Conservation (phyloP, 805 yeast genomes). For the Barnettozyma populi region DNA sequence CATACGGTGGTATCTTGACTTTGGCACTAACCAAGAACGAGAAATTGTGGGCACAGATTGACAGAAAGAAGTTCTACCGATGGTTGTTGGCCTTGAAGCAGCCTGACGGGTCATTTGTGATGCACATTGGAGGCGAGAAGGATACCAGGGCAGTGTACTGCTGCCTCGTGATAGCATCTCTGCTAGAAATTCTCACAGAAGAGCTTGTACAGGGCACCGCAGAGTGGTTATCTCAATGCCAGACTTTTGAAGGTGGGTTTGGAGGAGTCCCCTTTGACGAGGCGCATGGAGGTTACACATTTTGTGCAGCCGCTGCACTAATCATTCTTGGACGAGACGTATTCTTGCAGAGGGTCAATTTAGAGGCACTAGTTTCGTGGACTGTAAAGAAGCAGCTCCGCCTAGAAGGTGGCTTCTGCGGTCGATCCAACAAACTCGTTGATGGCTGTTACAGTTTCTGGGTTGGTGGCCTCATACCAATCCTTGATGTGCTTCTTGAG, state of each 20-base stretch:
- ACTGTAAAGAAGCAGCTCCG: slow-evolving; percentile 57
- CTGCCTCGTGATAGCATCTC: slow-evolving; percentile 65
- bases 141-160: slow-evolving; percentile 88
- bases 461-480: slow-evolving; percentile 76
- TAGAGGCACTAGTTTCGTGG: slow-evolving; percentile 60
- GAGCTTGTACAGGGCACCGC: slow-evolving; percentile 49
- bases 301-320: slow-evolving; percentile 73
- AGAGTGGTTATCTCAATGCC: slow-evolving; percentile 65
- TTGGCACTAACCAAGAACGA: slow-evolving; percentile 48
- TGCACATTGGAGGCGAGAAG: slow-evolving; percentile 74
- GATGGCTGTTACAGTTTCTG: slow-evolving; percentile 96
- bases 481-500: slow-evolving; percentile 49
- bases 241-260: slow-evolving; percentile 94
- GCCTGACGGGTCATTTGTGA: slow-evolving; percentile 68
- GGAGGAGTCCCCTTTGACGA: slow-evolving; percentile 78
- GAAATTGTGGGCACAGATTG: slow-evolving; percentile 37
- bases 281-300: slow-evolving; percentile 97
- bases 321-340: slow-evolving; percentile 37
- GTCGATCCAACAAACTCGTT: slow-evolving; percentile 88
- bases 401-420: slow-evolving; percentile 83
- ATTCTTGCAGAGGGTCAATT: slow-evolving; percentile 34
- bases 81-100: slow-evolving; percentile 68
- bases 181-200: slow-evolving; percentile 57
- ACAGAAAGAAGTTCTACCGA: slow-evolving; percentile 40
- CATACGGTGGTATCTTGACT: slow-evolving; percentile 71